Conservation (phyloP, 2,329 filamentous ascomycete species). For the Acrodontium crateriforme region DNA sequence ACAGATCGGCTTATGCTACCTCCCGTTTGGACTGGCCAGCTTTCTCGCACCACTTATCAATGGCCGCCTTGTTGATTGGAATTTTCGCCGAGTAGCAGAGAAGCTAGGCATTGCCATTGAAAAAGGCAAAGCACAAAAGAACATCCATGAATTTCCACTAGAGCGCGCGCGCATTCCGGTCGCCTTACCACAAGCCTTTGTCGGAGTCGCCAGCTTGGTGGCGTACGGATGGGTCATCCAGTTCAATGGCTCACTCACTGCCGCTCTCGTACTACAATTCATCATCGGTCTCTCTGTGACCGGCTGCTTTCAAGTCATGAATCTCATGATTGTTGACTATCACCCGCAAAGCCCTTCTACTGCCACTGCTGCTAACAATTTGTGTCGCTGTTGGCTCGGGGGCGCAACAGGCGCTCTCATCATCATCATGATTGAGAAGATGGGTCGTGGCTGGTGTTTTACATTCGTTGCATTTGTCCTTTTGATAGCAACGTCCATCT, state of each 20-base stretch:
- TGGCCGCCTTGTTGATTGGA: slow-evolving; percentile 54
- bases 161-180: neutral
- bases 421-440: slow-evolving; percentile 23
- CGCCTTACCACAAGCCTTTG: no score
- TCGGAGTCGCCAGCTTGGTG: no score
- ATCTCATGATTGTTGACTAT: no score
- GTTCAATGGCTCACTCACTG: neutral
- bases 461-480: slow-evolving; percentile 23
- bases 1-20: slow-evolving; percentile 15
- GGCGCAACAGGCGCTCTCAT: slow-evolving; percentile 28
- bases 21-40: slow-evolving; percentile 26
- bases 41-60: slow-evolving; percentile 25
- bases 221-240: neutral
- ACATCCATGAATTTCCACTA: neutral
- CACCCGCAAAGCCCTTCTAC: slow-evolving; percentile 28
- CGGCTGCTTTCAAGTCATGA: no score
- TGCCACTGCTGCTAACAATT: slow-evolving; percentile 31
- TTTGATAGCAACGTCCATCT: slow-evolving; percentile 1
- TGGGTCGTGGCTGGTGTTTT: slow-evolving; percentile 30
- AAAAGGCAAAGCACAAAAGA: slow-evolving; percentile 36
- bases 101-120: slow-evolving; percentile 48
- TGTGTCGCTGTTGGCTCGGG: slow-evolving; percentile 30
- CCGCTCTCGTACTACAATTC: neutral
- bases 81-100: slow-evolving; percentile 55
- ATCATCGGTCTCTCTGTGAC: neutral